Evolutionary conservation across 495 filamentous ascomycete genomes (phyloP).

Genomic region (Halenospora varia): DNA sequence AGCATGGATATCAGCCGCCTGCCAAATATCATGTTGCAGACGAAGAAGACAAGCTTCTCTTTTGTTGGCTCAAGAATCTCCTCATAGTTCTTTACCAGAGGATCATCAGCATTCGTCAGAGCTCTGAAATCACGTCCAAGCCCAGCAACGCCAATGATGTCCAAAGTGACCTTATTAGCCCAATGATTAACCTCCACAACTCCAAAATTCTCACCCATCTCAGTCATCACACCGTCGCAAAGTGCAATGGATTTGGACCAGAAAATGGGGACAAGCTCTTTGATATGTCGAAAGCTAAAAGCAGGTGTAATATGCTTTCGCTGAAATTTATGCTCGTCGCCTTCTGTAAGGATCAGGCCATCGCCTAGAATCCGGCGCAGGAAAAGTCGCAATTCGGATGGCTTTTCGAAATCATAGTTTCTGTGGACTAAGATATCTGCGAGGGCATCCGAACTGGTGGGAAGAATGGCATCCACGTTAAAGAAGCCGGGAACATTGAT

Average conservation of each 20-base stretch:
- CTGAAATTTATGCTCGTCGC: conserved; percentile 79
- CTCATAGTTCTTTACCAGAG: conserved; percentile 65
- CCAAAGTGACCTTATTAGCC: conserved; percentile 71
- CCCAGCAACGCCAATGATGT: conserved; percentile 81
- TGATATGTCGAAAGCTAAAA: conserved; percentile 80
- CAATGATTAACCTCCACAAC: conserved; percentile 65
- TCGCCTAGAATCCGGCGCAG: conserved; percentile 65
- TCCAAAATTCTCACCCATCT: conserved; percentile 27
- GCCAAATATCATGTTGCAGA: conserved; percentile 42
- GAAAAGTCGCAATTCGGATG: conserved; percentile 45
- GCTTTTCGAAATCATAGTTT: conserved; percentile 79
- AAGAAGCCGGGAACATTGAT: conserved; percentile 26
- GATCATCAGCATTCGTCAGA: conserved; percentile 56
- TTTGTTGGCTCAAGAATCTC: conserved; percentile 44
- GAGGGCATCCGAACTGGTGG: conserved; percentile 27
- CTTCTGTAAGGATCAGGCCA: conserved; percentile 77
- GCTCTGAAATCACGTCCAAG: conserved; percentile 76
- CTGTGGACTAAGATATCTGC: conserved; percentile 64
- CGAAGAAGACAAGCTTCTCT: conserved; percentile 34
- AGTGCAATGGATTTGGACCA: conserved; percentile 60
- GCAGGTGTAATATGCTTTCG: conserved; percentile 76
- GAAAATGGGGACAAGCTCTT: conserved; percentile 79
- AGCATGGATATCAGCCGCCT: conserved; percentile 43
- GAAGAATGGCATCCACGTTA: conserved; percentile 24
- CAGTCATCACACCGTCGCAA: conserved; percentile 37